A percentile compares a stretch with the other conserved stretches of the same genome.
Conservation (phyloP, 2,329 filamentous ascomycete species). For the Fusarium irregulare region DNA sequence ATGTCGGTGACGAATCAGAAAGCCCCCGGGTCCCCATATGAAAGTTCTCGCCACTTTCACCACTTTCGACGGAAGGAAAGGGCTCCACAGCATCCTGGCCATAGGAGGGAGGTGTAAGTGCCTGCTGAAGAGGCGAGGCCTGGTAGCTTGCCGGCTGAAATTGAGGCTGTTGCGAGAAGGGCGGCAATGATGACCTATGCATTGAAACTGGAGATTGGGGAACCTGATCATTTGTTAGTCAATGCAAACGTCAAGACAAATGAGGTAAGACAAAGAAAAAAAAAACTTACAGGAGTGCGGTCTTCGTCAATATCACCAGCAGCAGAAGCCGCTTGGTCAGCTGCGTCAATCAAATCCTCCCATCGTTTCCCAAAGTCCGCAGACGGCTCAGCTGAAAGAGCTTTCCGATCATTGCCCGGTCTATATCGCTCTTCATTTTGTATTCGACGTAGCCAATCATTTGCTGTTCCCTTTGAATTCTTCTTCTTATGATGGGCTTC, state of each 20-base stretch:
- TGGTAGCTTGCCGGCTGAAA: slow-evolving; percentile 77
- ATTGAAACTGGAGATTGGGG: slow-evolving; percentile 74
- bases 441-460: slow-evolving; percentile 70
- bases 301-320: slow-evolving; percentile 93
- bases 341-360: slow-evolving; percentile 96
- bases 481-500: slow-evolving; percentile 84
- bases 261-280: neutral
- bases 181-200: slow-evolving; percentile 70
- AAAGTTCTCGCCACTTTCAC: slow-evolving; percentile 77
- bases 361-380: slow-evolving; percentile 88
- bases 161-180: slow-evolving; percentile 68
- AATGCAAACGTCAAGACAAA: slow-evolving; percentile 9
- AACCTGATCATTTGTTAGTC: slow-evolving; percentile 58
- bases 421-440: slow-evolving; percentile 74
- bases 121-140: slow-evolving; percentile 90
- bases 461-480: slow-evolving; percentile 76
- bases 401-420: slow-evolving; percentile 78
- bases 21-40: slow-evolving; percentile 75
- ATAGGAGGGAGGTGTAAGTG: slow-evolving; percentile 84
- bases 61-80: slow-evolving; percentile 89
- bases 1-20: slow-evolving; percentile 77
- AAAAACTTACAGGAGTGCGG: slow-evolving; percentile 76
- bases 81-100: slow-evolving; percentile 76
- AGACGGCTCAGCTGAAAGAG: slow-evolving; percentile 85
- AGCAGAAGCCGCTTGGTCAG: slow-evolving; percentile 77